Base-by-base conservation (phyloP, 345 rosid species). In the Psidium friedrichsthalianum region DNA sequence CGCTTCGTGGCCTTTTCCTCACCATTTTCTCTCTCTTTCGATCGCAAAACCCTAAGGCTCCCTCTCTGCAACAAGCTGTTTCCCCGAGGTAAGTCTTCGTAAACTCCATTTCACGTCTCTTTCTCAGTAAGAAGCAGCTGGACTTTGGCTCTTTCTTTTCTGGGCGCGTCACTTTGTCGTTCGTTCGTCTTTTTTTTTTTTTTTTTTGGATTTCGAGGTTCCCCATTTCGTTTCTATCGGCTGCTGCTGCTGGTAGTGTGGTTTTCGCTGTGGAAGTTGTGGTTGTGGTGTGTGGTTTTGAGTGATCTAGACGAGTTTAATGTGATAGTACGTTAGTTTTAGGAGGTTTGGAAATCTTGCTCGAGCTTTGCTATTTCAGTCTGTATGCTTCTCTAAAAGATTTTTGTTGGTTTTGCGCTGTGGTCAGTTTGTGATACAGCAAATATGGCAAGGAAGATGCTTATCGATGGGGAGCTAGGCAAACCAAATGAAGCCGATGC, bases 361-460 rank as follows among this genome's bases (percentile, higher is more conserved):
- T 61, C 85, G 59, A 36, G 85, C 52, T 58, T 49, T 84, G 24
- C 76, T 49, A 15, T 11, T 47, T 84, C 51, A 16, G 47, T 59
- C 20, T 3, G 16, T 36, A 44, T n/a, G 47, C 32, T 27, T 36
- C 20, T 3, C 18, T 24, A 8, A 32, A 13, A n/a, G 32, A 20
- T 1, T 74, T 22, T 27, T 32, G 47, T 32, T 69, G 47, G 78
- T 16, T 32, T 69, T 32, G 78, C 24, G 40, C 13, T 24, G 47
- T 18, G 78, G 21, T 69, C 47, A 18, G 87, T 83, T 42, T 42
- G 49, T 74, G 83, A 82, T 84, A 29, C 55, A 56, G 83, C 82
- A 89, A 82, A 88, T 42, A 97, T 97, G 99, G 90, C 96, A 83
- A 94, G 98, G 92, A 97, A 96, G 92, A 95, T 97, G 98, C 95